Evolutionary conservation across 2,329 filamentous ascomycete species (phyloP), one percentile per base, ranked within the genome.

Genomic region (Apiospora rasikravindrae): DNA sequence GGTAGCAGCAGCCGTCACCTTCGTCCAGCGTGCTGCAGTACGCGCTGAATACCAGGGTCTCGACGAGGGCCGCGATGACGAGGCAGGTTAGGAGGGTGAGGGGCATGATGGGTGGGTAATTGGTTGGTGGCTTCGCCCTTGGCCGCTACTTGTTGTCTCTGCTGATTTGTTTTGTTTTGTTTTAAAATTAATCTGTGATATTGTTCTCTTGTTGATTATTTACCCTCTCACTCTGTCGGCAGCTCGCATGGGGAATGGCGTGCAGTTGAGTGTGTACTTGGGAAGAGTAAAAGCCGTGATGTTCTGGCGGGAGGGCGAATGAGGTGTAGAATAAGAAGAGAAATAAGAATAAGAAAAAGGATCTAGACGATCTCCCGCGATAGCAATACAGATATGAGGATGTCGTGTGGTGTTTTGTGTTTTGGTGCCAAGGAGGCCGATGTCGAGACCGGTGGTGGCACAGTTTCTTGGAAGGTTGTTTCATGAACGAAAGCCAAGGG

Each of bases 11-110:
- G 8, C 57, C 57, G 29, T 64, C 57, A 33, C 57, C 57, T 7
- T 64, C 57, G 19, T 64, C 57, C 19, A 64, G 57, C 19, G 57
- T 64, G 57, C 57, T 64, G 57, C 57, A 64, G 33, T 64, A 64
- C 1, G 57, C 57, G 33, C 57, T 13, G 22, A 64, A 64, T 19
- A 40, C 19, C 1, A 64, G 33, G 22, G 19, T 11, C 33, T 64
- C 57, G 4, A 64, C 33, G 57, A 64, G 57, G 33, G 33, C 57
- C 8, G 33, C 57, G 33, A 64, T 33, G 19, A 22, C 57, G 33
- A 64, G 33, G 29, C 33, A 40, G 57, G 33, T 40, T 1, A 64
- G 3, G 33, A 64, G 29, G 57, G 19, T 13, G 57, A 64, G 8
- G 33, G 57, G 22, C 57, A 64, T 64, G 57, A 29, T 40, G 40